A percentile compares a stretch with the other conserved stretches of the same genome.
Evolutionary conservation across 805 yeast species (phyloP).

Genomic region (Starmerella bombicola): DNA sequence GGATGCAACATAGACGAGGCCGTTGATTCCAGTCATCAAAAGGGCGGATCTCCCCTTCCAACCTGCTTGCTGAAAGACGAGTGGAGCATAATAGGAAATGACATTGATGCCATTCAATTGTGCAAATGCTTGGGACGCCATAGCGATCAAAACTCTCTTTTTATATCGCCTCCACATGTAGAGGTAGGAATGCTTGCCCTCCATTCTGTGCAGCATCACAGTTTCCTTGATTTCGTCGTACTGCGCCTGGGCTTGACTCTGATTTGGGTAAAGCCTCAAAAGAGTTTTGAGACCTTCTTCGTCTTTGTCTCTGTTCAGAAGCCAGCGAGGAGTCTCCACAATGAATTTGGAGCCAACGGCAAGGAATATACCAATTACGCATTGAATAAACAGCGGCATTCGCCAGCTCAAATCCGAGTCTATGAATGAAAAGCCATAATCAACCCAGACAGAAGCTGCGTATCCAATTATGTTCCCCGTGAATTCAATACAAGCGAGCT

Average conservation of each 20-base stretch:
- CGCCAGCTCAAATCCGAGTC: slow-evolving; percentile 60
- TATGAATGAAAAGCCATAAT: slow-evolving; percentile 58
- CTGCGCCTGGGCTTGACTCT: slow-evolving; percentile 54
- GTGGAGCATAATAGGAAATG: slow-evolving; percentile 83
- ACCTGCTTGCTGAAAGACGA: slow-evolving; percentile 90
- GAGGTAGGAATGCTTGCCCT: slow-evolving; percentile 62
- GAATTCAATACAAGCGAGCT: slow-evolving; percentile 75
- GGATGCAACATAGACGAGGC: slow-evolving; percentile 45
- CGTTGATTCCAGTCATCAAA: slow-evolving; percentile 77
- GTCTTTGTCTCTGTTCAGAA: slow-evolving; percentile 64
- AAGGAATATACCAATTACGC: slow-evolving; percentile 54
- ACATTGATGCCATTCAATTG: slow-evolving; percentile 90
- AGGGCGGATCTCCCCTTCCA: slow-evolving; percentile 83
- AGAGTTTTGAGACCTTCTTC: slow-evolving; percentile 76
- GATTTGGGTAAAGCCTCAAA: slow-evolving; percentile 59
- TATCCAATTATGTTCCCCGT: slow-evolving; percentile 79
- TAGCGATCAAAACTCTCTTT: slow-evolving; percentile 70
- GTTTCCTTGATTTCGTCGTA: slow-evolving; percentile 71
- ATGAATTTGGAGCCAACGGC: slow-evolving; percentile 64
- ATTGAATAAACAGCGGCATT: slow-evolving; percentile 63
- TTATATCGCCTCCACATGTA: slow-evolving; percentile 69
- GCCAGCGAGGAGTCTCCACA: slow-evolving; percentile 86
- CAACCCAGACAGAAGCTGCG: slow-evolving; percentile 76
- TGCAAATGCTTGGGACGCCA: slow-evolving; percentile 85
- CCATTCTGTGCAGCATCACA: slow-evolving; percentile 60